Percentiles rank a stretch among this genome's conserved stretches.
Evolutionary conservation across 345 rosid species (phyloP).

Genomic region (Citrus unshiu): DNA sequence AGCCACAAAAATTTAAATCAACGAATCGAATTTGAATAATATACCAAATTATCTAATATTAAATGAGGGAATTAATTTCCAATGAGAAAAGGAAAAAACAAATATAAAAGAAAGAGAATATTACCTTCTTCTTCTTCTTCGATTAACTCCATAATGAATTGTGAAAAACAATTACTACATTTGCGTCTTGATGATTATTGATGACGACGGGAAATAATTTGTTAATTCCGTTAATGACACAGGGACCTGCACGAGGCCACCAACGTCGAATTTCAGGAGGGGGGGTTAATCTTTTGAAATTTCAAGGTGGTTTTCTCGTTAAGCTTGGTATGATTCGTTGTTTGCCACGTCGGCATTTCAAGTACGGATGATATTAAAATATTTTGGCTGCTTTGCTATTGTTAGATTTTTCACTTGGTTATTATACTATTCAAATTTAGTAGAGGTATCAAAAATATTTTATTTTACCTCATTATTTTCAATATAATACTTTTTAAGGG

Average conservation of each 20-base stretch:
- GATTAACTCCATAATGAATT: not conserved
- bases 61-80: not conserved
- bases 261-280: not conserved
- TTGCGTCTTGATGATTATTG: not conserved
- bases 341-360: constrained; percentile 9
- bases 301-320: not conserved
- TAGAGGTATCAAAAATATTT: not conserved
- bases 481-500: too few relatives aligned
- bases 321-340: not conserved
- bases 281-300: not conserved
- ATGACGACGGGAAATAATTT: not conserved
- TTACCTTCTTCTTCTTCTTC: constrained; percentile 2
- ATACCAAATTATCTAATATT: not conserved
- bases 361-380: not conserved
- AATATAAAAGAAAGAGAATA: not conserved
- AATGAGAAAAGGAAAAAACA: not conserved
- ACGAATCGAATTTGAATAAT: too few relatives aligned
- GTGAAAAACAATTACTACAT: not conserved
- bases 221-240: not conserved
- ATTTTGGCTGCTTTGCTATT: not conserved
- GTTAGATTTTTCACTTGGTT: not conserved
- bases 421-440: not conserved
- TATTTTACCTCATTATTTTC: not conserved
- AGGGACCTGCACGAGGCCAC: not conserved
- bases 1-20: too few relatives aligned